Conservation (phyloP, 169 alveolate species). For the Toxoplasma gondii region DNA sequence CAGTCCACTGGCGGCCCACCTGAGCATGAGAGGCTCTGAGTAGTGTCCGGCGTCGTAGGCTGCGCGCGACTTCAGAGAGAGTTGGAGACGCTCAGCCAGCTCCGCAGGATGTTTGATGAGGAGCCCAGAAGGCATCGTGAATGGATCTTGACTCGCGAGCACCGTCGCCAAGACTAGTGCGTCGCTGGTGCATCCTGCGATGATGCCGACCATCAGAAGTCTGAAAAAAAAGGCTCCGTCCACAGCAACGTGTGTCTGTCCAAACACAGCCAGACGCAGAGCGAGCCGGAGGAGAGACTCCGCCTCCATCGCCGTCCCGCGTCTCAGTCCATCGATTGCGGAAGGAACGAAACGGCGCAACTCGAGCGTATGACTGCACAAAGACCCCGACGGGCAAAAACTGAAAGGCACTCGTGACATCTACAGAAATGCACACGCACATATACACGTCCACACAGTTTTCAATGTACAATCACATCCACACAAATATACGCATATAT, state of each 20-base stretch:
- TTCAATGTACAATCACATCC: too few species aligned
- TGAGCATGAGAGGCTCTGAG: conserved; percentile 70
- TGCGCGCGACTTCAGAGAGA: conserved; percentile 68
- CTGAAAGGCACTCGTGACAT: too few species aligned
- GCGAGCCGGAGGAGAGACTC: too few species aligned
- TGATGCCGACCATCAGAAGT: conserved; percentile 52
- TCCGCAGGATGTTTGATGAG: conserved; percentile 71
- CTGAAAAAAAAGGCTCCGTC: not conserved
- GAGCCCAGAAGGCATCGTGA: conserved; percentile 72
- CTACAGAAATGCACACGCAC: too few species aligned
- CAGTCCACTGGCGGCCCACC: conserved; percentile 54
- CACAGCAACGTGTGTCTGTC: too few species aligned
- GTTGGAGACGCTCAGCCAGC: conserved; percentile 71
- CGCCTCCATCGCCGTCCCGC: too few species aligned
- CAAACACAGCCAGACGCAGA: not conserved
- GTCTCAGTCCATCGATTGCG: too few species aligned
- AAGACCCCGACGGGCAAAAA: too few species aligned
- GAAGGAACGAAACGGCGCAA: too few species aligned
- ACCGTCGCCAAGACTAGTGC: conserved; percentile 64
- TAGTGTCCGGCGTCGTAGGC: conserved; percentile 73
- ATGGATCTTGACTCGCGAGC: conserved; percentile 69
- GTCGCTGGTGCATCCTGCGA: conserved; percentile 63
- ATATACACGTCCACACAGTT: too few species aligned
- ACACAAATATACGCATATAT: too few species aligned
- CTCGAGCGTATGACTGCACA: too few species aligned